Conservation (phyloP, 2,329 filamentous ascomycete genomes). For the Fusarium coffeatum region DNA sequence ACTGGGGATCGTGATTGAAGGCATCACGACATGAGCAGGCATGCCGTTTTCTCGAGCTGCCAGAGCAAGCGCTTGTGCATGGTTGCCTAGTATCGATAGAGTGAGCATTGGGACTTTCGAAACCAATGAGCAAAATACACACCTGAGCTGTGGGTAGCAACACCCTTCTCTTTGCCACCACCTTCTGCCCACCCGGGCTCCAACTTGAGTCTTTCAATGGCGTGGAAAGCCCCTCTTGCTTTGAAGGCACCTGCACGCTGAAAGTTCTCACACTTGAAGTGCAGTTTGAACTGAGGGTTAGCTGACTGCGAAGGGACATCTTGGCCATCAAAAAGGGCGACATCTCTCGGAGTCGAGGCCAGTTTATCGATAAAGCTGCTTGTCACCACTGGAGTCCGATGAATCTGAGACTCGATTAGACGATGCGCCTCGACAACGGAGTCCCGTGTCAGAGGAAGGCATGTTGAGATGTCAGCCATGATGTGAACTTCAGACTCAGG, state of each 20-base stretch:
- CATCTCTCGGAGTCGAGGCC: not conserved
- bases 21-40: constrained; percentile 8
- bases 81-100: not conserved
- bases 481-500: rapidly evolving
- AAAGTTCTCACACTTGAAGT: constrained; percentile 8
- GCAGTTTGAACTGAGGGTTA: not conserved
- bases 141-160: constrained; percentile 7
- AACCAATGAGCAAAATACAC: rapidly evolving
- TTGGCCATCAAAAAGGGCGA: rapidly evolving
- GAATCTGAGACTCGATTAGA: not conserved
- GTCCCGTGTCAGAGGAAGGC: not conserved
- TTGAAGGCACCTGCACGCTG: constrained; percentile 1
- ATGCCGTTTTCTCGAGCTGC: not conserved
- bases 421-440: not conserved
- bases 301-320: not conserved
- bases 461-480: not conserved
- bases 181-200: not conserved
- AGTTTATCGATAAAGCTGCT: not conserved
- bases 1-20: not conserved
- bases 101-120: not conserved
- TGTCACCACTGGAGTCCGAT: constrained; percentile 1
- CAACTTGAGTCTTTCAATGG: not conserved
- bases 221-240: not conserved
- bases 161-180: not conserved
- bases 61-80: constrained; percentile 5